Evolutionary conservation across 306 rosid genomes (phyloP).

Genomic region (Cucurbita argyrosperma): DNA sequence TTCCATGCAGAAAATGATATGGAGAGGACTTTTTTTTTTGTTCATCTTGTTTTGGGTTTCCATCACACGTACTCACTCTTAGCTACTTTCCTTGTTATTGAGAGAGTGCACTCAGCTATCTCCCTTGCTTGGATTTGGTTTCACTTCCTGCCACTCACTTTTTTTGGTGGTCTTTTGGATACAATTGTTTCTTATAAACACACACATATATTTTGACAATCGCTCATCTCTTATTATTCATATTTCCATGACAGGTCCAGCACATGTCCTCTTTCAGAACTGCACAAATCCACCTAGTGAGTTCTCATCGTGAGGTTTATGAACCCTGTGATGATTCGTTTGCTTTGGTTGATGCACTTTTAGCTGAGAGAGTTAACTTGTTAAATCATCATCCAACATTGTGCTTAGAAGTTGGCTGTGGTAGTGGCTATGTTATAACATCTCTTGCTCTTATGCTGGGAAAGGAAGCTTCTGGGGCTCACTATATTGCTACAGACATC

Average conservation of each 20-base stretch:
- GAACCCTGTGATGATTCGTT: constrained; percentile 96
- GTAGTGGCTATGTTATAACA: constrained; percentile 89
- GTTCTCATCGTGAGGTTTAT: constrained; percentile 81
- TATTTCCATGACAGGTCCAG: constrained; percentile 21
- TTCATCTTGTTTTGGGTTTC: neutral
- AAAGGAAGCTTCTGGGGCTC: constrained; percentile 29
- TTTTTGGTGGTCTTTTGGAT: neutral
- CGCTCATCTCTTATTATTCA: neutral
- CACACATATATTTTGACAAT: neutral
- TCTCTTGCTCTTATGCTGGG: constrained; percentile 86
- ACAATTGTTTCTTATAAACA: neutral
- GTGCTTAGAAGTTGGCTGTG: constrained; percentile 88
- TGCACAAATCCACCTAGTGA: constrained; percentile 76
- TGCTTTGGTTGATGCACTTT: constrained; percentile 88
- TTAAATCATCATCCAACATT: constrained; percentile 48
- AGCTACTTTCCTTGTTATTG: neutral
- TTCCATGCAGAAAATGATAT: neutral
- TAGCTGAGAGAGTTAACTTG: constrained; percentile 55
- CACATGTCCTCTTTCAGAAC: constrained; percentile 29
- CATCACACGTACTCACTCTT: neutral
- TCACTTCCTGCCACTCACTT: neutral
- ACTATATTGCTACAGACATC: constrained; percentile 80
- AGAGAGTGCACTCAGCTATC: neutral
- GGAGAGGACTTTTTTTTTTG: neutral
- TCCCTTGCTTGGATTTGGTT: neutral